These are phyloP conservation scores for Isochrysis galbana DNA, from an alignment of 78 protist species.

Conservation along the genomic window DNA sequence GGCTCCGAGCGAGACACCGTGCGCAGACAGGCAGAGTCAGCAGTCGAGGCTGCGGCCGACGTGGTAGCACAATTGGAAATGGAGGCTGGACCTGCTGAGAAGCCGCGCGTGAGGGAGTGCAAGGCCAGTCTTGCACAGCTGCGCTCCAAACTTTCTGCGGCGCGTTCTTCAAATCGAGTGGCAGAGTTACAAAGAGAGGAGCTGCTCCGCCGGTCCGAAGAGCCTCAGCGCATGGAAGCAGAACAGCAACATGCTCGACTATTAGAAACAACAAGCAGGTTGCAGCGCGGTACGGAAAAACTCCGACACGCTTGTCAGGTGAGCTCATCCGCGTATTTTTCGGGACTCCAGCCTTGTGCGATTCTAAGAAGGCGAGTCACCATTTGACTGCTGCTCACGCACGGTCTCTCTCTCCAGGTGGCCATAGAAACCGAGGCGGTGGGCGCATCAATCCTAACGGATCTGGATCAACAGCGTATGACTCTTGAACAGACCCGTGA, in stretches of 20 bases:
- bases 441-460: neutral
- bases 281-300: neutral
- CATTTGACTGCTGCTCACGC: neutral
- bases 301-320: neutral
- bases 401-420: neutral
- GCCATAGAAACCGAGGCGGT: neutral
- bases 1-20: neutral
- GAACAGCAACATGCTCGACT: neutral
- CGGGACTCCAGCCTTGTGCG: too few species aligned
- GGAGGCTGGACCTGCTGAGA: neutral
- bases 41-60: neutral
- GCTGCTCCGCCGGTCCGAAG: neutral
- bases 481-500: neutral
- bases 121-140: neutral
- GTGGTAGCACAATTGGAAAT: neutral
- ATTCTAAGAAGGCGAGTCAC: too few species aligned
- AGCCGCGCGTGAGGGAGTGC: neutral
- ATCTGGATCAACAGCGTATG: neutral
- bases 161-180: neutral
- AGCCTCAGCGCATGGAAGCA: neutral
- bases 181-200: neutral
- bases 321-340: neutral
- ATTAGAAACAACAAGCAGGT: neutral
- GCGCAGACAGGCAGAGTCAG: neutral
- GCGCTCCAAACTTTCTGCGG: neutral